Evolutionary conservation across 2,329 filamentous ascomycete species (phyloP), one percentile per base, ranked within the genome.

Genomic region (Chrysoporthe puriensis): DNA sequence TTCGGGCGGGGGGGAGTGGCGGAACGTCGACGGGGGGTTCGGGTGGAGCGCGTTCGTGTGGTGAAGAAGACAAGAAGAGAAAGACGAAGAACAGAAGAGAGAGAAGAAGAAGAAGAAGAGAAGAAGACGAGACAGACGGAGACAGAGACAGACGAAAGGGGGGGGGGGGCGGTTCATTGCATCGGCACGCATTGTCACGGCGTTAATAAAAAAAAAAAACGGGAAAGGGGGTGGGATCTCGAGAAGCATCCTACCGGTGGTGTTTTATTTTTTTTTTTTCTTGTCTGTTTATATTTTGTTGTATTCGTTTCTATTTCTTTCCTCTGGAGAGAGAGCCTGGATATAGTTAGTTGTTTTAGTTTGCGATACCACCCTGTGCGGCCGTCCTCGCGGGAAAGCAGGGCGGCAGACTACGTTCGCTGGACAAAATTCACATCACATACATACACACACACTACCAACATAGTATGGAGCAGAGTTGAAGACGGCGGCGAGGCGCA

Each of bases 1-100:
- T 84, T 93, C 69, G 81, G 81, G 44, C 77, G 83, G 21, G 84
- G 84, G 83, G 1, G 82, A 83, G 57, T 96, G 93, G 91, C 83
- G 88, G 68, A 96, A 96, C 78, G 86, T 97, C n/a, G 92, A 95
- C 76, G 90, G 90, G 1, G 84, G 84, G 14, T 88, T 85, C 72
- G 82, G 83, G 14, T 93, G 91, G 91, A 83, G 78, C 8, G 84
- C 81, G 16, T 76, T 84, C 21, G 57, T 60, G 3, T 70, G 66
- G 69, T 62, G 50, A 36, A 4, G n/a, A n/a, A n/a, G n/a, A n/a
- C n/a, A n/a, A n/a, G n/a, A n/a, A n/a, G n/a, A n/a, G n/a, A n/a
- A n/a, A n/a, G n/a, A n/a, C n/a, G n/a, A n/a, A n/a, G n/a, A n/a
- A n/a, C n/a, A n/a, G 54, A 32, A 7, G 57, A 11, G 18, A 8